Conservation (phyloP, 2,329 filamentous ascomycete species). For the Cercospora sp. region DNA sequence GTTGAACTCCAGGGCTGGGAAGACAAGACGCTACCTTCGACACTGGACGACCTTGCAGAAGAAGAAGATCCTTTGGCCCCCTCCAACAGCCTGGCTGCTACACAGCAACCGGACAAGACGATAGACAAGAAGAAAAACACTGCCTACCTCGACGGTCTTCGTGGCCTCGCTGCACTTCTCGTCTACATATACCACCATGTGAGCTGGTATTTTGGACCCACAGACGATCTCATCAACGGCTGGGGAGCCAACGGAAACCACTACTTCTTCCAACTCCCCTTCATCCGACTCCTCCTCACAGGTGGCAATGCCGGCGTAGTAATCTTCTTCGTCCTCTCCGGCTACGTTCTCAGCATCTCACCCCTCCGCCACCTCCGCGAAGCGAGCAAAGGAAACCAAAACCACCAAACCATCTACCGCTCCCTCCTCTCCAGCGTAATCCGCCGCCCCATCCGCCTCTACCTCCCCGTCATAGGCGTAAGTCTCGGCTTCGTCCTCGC, state of each 20-base stretch:
- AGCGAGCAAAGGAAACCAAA: not conserved
- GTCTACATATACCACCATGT: conserved; percentile 65
- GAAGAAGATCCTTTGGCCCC: conserved; percentile 14
- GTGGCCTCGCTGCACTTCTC: conserved; percentile 65
- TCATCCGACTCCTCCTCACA: conserved; percentile 55
- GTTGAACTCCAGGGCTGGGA: conserved; percentile 12
- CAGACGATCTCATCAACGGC: conserved; percentile 48
- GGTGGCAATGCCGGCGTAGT: conserved; percentile 61
- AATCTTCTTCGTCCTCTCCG: conserved; percentile 54
- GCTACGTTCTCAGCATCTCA: conserved; percentile 47
- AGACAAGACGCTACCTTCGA: conserved; percentile 9
- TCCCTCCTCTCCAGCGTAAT: conserved; percentile 18
- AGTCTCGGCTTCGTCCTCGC: conserved; percentile 22
- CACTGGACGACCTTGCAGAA: conserved; percentile 11
- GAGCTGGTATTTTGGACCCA: conserved; percentile 27
- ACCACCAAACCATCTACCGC: conserved; percentile 5
- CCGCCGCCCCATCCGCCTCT: conserved; percentile 25
- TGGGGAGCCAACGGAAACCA: conserved; percentile 43
- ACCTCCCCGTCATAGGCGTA: conserved; percentile 24
- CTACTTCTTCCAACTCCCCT: conserved; percentile 55
- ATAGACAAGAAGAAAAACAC: conserved; percentile 15
- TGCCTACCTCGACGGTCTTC: conserved; percentile 60
- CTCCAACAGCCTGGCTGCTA: conserved; percentile 1
- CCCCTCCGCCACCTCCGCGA: conserved; percentile 25
- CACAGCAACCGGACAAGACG: not conserved